These are phyloP conservation scores for Cymbopogon citratus DNA, from an alignment of 176 grass and related monocot genomes.

Conservation along the genomic window DNA sequence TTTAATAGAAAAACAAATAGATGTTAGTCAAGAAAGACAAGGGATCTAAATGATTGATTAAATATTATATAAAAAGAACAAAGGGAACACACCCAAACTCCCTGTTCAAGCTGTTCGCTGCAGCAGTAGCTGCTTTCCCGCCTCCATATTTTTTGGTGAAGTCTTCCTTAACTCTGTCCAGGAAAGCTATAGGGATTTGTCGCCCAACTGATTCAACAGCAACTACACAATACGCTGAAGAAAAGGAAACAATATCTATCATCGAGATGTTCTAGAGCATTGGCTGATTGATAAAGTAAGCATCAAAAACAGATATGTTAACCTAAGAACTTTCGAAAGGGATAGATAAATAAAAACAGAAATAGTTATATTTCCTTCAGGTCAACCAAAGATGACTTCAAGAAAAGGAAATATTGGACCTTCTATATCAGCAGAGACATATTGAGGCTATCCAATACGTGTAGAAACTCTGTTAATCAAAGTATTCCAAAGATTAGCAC, in stretches of 20 bases:
- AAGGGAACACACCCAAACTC: constrained; percentile 60
- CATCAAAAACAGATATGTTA: background rate
- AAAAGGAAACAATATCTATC: constrained; percentile 7
- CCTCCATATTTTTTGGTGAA: constrained; percentile 84
- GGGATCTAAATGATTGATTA: background rate
- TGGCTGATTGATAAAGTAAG: background rate
- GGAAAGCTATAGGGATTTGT: constrained; percentile 83
- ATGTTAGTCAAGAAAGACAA: background rate
- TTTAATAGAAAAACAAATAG: constrained; percentile 20
- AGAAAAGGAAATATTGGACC: background rate
- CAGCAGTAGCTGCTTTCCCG: constrained; percentile 80
- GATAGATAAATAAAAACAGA: background rate
- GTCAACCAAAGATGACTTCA: background rate
- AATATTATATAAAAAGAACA: background rate
- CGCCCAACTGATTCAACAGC: constrained; percentile 91
- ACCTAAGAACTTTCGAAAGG: background rate
- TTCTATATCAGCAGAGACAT: background rate
- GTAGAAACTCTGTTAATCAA: background rate
- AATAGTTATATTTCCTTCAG: background rate
- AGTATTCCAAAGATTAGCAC: background rate
- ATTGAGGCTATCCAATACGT: background rate
- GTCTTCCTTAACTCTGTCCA: constrained; percentile 88
- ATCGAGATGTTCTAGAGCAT: background rate
- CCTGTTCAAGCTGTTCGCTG: constrained; percentile 71
- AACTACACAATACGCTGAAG: constrained; percentile 85